Base-by-base conservation (phyloP, 75 land plant species). In the Ceratopteris richardii region DNA sequence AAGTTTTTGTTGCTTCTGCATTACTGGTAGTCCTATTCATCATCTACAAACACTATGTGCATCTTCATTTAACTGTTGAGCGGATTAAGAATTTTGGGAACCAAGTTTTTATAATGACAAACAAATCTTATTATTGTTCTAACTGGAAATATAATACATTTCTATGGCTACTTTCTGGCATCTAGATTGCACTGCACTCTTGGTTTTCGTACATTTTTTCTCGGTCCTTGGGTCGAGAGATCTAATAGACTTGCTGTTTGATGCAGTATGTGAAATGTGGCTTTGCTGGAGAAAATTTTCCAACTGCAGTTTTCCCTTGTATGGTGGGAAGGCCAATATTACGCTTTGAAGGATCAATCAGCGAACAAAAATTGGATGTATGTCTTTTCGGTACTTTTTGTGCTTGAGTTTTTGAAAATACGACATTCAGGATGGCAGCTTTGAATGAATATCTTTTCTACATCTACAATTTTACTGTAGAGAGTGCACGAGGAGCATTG, bases 231-330 rank as follows among this genome's bases (percentile, higher is more conserved):
- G 14, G 6, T 48, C 20, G 20, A 14, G 20, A 11, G 7, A 10
- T 48, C 9, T 3, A 14, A 5, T 55, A 12, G 4, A 56, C 11
- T 64, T 56, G 25, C 29, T 65, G 12, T 67, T 56, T 18, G 31
- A 36, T 83, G 71, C 83, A 95, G 99, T 95, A 88, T 77, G 95
- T 95, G 16, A 95, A 95, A 56, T 95, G 99, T 69, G 99, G 99
- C 13, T 95, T 95, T 74, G 96, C 99, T 44, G 99, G 96, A 3
- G 99, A 95, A 59, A 95, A 95, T 52, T 95, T 95, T 54, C 96
- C 99, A 0, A 74, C 96, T 17, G 94, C 99, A 22, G 91, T 95
- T 3, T 95, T 95, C 59, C 98, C 99, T 37, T 95, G 99, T 51
- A 83, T 86, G 54, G 88, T 95, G 17, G 96, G 99, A 5, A 61